Percentiles rank a stretch among this genome's conserved stretches.
These are phyloP conservation scores for Chytriomyces sp. DNA, from an alignment of 192 early-diverging fungal genomes.

Conservation along the genomic window DNA sequence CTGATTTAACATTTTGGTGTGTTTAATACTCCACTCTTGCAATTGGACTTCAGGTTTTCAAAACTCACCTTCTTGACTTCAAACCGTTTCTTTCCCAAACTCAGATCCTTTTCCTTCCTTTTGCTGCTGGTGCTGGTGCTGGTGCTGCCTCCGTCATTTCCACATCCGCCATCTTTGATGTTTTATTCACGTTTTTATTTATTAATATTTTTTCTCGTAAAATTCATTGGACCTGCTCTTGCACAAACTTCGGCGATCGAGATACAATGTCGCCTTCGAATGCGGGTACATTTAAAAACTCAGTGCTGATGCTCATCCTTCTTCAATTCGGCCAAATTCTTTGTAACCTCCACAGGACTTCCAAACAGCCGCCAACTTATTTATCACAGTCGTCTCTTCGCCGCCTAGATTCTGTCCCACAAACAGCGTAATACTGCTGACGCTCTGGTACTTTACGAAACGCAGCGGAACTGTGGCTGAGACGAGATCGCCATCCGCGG, in stretches of 20 bases:
- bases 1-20: constrained; percentile 48
- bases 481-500: constrained; percentile 1
- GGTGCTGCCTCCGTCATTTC: no score
- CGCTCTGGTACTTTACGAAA: constrained; percentile 94
- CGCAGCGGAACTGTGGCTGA: constrained; percentile 70
- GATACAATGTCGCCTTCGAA: no score
- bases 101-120: not conserved
- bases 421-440: constrained; percentile 74
- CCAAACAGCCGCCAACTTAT: constrained; percentile 82
- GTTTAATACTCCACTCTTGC: not conserved
- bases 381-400: constrained; percentile 82
- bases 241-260: no score
- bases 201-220: no score
- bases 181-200: no score
- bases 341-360: constrained; percentile 63
- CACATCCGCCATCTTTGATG: no score
- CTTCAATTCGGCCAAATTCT: constrained; percentile 59
- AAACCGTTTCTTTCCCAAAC: constrained; percentile 74
- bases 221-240: no score
- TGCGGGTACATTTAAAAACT: not conserved
- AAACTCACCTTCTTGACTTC: constrained; percentile 87
- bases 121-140: no score
- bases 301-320: constrained; percentile 39
- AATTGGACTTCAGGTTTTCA: not conserved
- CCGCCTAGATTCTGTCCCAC: constrained; percentile 75